Evolutionary conservation across 345 rosid genomes (phyloP).

Genomic region (Eucalyptus virginea): DNA sequence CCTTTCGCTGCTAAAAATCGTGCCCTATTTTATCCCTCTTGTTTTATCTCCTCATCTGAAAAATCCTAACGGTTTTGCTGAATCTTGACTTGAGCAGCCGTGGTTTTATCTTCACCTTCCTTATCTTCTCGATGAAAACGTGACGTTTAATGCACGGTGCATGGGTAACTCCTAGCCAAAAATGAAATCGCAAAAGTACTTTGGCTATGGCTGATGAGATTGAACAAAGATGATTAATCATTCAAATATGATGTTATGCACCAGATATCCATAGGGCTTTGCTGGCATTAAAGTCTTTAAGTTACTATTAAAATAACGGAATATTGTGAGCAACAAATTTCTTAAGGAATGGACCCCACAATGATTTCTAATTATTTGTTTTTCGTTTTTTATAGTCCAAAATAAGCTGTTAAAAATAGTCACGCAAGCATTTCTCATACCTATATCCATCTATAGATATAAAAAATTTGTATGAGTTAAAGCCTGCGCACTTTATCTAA

Average conservation of each 20-base stretch:
- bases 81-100: not conserved
- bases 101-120: not conserved
- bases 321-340: too few relatives aligned
- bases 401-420: too few relatives aligned
- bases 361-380: too few relatives aligned
- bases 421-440: fast-evolving
- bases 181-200: not conserved
- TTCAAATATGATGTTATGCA: not conserved
- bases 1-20: not conserved
- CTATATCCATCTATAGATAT: not conserved
- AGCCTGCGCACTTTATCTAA: fast-evolving
- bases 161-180: not conserved
- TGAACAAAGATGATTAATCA: not conserved
- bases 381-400: too few relatives aligned
- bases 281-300: too few relatives aligned
- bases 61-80: not conserved
- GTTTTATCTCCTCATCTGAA: not conserved
- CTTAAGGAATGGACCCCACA: too few relatives aligned
- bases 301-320: too few relatives aligned
- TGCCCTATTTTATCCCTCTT: not conserved
- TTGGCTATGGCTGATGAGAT: not conserved
- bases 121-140: not conserved
- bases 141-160: not conserved
- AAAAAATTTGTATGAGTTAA: not conserved
- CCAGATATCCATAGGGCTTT: not conserved